Percentiles rank a stretch among this genome's conserved stretches.
These are phyloP conservation scores for Chernovozyma aurita DNA, from an alignment of 1,139 yeast genomes.

Conservation along the genomic window DNA sequence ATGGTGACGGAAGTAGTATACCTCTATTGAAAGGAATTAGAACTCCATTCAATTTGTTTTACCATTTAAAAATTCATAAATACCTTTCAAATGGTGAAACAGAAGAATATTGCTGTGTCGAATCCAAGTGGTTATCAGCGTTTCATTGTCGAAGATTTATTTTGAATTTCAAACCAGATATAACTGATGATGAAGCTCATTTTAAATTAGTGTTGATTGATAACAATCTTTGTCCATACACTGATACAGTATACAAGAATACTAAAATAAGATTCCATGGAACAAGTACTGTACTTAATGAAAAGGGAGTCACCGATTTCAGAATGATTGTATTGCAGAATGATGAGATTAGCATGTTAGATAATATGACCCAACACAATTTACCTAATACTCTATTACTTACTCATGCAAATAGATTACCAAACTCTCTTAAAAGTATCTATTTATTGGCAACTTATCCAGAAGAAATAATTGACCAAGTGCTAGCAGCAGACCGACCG, in stretches of 20 bases:
- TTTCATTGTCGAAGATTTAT: conserved; percentile 9
- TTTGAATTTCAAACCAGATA: conserved; percentile 9
- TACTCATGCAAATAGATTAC: conserved; percentile 3
- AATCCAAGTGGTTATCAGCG: conserved; percentile 9
- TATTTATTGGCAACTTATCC: conserved; percentile 5
- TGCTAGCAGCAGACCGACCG: conserved; percentile 4
- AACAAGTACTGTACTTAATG: conserved; percentile 6
- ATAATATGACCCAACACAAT: conserved; percentile 3
- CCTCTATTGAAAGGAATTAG: conserved; percentile 1
- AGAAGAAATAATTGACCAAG: background rate
- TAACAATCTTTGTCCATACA: conserved; percentile 9
- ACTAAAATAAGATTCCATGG: conserved; percentile 11
- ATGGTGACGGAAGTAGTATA: background rate
- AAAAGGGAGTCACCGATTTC: conserved; percentile 4
- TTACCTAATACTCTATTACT: conserved; percentile 7
- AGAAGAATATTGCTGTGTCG: conserved; percentile 8
- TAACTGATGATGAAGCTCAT: conserved; percentile 5
- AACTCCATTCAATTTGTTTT: conserved; percentile 1
- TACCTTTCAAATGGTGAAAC: background rate
- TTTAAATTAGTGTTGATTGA: conserved; percentile 9
- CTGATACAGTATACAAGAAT: conserved; percentile 12
- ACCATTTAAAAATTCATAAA: background rate
- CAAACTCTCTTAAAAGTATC: background rate
- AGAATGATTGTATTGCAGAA: conserved; percentile 6
- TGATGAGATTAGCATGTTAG: conserved; percentile 9